Conservation (phyloP, 768 basidiomycete species). For the Pseudohyphozyma bogoriensis region DNA sequence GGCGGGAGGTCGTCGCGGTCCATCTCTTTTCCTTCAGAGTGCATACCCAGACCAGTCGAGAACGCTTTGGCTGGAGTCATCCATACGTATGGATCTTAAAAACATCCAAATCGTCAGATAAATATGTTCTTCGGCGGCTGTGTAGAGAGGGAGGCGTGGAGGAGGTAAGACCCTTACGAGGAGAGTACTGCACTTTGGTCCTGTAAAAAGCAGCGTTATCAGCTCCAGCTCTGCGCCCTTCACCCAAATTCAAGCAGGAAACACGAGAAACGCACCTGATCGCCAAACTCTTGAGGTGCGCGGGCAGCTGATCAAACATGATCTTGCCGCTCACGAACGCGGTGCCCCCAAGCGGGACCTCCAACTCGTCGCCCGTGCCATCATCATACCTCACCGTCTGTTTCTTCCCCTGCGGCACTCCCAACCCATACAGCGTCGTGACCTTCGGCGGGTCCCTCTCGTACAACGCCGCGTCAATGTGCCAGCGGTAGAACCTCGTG, state of each 20-base stretch:
- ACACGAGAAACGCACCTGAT: constrained; percentile 58
- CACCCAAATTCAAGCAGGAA: background rate
- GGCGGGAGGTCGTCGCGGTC: constrained; percentile 56
- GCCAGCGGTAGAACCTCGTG: constrained; percentile 82
- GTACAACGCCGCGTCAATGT: constrained; percentile 68
- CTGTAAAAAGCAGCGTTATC: background rate
- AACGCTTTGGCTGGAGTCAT: constrained; percentile 66
- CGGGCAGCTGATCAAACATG: constrained; percentile 71
- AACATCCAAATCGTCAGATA: background rate
- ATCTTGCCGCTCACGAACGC: constrained; percentile 61
- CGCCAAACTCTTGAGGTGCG: constrained; percentile 61
- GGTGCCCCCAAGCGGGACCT: constrained; percentile 76
- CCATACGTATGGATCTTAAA: constrained; percentile 66
- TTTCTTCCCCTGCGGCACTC: constrained; percentile 47
- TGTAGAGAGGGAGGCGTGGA: background rate
- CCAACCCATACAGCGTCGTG: constrained; percentile 72
- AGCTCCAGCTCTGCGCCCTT: background rate
- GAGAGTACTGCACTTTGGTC: too few species aligned
- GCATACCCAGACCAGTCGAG: constrained; percentile 73
- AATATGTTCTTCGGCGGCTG: background rate
- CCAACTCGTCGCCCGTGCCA: constrained; percentile 70
- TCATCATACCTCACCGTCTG: constrained; percentile 49
- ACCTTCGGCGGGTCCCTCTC: constrained; percentile 52
- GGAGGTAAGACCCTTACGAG: too few species aligned
- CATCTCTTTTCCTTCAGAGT: constrained; percentile 63